Conservation (phyloP, 345 rosid genomes). For the Eucalyptus cloeziana region DNA sequence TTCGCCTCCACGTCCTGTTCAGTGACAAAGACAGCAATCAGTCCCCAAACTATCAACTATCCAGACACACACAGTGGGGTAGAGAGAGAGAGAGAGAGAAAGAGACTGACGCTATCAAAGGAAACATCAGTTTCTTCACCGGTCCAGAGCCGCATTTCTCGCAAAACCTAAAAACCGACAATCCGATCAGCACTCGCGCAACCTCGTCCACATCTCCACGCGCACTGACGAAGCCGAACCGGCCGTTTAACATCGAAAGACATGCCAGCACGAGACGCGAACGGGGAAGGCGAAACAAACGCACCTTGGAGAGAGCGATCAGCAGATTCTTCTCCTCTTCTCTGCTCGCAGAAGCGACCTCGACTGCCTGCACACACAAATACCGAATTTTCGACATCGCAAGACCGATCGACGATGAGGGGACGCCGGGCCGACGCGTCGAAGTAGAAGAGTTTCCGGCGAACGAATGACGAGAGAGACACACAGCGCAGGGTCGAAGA, state of each 20-base stretch:
- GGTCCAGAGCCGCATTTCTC: conserved; percentile 33
- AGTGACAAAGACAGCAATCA: neutral
- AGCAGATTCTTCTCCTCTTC: conserved; percentile 36
- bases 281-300: neutral
- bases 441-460: neutral
- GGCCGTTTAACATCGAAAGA: neutral
- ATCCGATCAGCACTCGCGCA: neutral
- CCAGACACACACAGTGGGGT: neutral
- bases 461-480: neutral
- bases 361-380: conserved; percentile 5
- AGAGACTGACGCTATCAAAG: neutral
- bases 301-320: conserved; percentile 47
- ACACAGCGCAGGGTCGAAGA: conserved; percentile 20
- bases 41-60: neutral
- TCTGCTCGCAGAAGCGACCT: conserved; percentile 3
- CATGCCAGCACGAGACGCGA: neutral
- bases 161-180: conserved; percentile 16
- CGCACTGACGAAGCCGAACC: neutral
- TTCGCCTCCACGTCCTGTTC: neutral
- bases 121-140: conserved; percentile 1
- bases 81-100: neutral
- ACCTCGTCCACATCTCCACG: neutral
- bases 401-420: neutral
- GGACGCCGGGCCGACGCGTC: neutral
- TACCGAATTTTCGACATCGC: neutral